phyloP scores from a whole-genome alignment of 2,329 filamentous ascomycete genomes.

The Aspergillus ustus region DNA sequence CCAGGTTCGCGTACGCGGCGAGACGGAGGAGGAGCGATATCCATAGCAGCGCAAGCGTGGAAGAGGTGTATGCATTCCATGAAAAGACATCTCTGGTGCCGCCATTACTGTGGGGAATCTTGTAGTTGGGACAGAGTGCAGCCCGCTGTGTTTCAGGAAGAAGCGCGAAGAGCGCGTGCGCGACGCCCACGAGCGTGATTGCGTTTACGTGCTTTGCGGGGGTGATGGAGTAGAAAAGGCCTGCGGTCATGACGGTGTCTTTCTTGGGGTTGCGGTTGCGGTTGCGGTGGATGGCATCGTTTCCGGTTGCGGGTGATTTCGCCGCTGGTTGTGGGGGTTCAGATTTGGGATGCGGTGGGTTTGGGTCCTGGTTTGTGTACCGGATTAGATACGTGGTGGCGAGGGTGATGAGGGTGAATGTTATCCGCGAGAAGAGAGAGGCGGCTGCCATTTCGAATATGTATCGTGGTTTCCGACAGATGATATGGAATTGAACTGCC shows the following conservation, averaged over 20 bases:
- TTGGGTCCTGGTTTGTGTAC: background rate
- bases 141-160: background rate
- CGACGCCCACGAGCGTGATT: background rate
- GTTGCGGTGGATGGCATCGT: no score
- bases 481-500: no score
- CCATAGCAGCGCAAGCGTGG: background rate
- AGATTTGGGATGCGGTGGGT: background rate
- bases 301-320: background rate
- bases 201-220: background rate
- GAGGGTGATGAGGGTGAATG: background rate
- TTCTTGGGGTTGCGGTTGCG: background rate
- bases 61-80: background rate
- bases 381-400: background rate
- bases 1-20: background rate
- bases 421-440: background rate
- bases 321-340: background rate
- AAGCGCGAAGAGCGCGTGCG: background rate
- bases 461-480: no score
- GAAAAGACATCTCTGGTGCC: background rate
- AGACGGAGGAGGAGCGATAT: background rate
- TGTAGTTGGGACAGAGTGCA: constrained; percentile 3
- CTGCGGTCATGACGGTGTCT: constrained; percentile 2
- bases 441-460: background rate
- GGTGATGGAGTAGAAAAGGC: background rate
- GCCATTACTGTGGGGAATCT: background rate